phyloP scores from a whole-genome alignment of 805 yeast genomes.

The Hanseniaspora meyeri region DNA sequence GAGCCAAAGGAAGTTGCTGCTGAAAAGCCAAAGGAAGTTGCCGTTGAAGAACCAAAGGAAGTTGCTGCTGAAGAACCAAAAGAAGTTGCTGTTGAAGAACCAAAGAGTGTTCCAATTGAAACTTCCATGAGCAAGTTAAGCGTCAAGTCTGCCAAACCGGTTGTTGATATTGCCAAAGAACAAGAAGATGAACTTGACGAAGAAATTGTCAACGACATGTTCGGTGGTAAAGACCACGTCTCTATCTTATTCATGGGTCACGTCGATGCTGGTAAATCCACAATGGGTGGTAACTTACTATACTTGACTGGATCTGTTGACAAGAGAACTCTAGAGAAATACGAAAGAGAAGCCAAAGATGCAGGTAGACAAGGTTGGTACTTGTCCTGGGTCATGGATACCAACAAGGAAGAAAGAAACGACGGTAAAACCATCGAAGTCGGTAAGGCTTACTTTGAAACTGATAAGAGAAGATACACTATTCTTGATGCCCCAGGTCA shows the following conservation, averaged over 20 bases:
- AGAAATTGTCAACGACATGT: conserved; percentile 80
- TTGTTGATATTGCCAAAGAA: conserved; percentile 37
- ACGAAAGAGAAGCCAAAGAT: conserved; percentile 96
- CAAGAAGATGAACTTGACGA: conserved; percentile 77
- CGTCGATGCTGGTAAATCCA: conserved; percentile 98
- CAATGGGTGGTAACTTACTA: conserved; percentile 97
- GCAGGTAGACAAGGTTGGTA: conserved; percentile 99
- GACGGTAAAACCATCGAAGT: conserved; percentile 99
- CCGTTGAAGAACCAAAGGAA: not conserved
- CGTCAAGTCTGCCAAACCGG: conserved; percentile 18
- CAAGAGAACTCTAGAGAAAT: conserved; percentile 95
- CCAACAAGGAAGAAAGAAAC: conserved; percentile 95
- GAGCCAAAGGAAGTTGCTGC: conserved; percentile 18
- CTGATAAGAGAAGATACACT: conserved; percentile 94
- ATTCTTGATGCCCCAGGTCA: conserved; percentile 99
- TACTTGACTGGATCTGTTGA: conserved; percentile 94
- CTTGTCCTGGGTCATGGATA: conserved; percentile 98
- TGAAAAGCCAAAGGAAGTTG: conserved; percentile 16
- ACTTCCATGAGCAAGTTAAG: conserved; percentile 1
- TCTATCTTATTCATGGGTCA: conserved; percentile 98
- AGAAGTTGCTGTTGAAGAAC: too few species aligned
- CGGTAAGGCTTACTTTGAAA: conserved; percentile 94
- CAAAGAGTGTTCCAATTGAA: conserved; percentile 10
- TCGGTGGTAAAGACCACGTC: conserved; percentile 94
- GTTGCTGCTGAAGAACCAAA: too few species aligned